A percentile compares a stretch with the other conserved stretches of the same genome.
phyloP scores from a whole-genome alignment of 202 grass and related monocot species.

The Musa balbisiana region DNA sequence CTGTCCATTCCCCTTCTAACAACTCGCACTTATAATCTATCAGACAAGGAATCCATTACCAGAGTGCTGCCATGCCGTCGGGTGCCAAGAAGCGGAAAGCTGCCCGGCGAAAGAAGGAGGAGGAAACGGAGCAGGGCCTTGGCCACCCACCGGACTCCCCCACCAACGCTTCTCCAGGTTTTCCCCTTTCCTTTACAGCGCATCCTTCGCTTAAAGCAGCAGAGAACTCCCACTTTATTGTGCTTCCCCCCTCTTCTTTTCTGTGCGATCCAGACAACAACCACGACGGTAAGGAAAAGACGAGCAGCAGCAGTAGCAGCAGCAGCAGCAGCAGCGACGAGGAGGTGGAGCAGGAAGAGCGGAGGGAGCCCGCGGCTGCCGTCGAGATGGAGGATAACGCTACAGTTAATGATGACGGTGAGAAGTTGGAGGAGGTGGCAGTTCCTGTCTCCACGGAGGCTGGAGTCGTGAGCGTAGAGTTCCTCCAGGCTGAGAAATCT shows the following conservation, averaged over 20 bases:
- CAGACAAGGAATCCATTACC: no score
- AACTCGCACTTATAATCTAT: no score
- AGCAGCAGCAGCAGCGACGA: slow-evolving; percentile 2
- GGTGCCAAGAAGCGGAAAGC: slow-evolving; percentile 19
- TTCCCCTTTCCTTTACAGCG: neutral
- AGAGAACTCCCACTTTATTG: neutral
- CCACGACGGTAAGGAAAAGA: neutral
- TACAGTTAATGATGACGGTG: neutral
- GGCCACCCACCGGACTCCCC: slow-evolving; percentile 4
- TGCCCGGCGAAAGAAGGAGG: slow-evolving; percentile 7
- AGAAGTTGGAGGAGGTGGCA: neutral
- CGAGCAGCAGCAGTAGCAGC: slow-evolving; percentile 11
- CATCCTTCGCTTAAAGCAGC: neutral
- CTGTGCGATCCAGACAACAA: neutral
- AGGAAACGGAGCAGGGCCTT: neutral
- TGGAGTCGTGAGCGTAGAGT: neutral
- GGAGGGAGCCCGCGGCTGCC: neutral
- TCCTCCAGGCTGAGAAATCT: neutral
- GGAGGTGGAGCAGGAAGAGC: neutral
- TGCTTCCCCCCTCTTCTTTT: no score
- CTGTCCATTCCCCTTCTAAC: neutral
- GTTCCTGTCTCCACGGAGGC: neutral
- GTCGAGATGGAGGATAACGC: neutral
- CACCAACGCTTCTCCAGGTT: neutral
- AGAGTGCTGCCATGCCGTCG: slow-evolving; percentile 1